These are phyloP conservation scores for Pichia terricola DNA, from an alignment of 1,139 yeast species.

Conservation along the genomic window DNA sequence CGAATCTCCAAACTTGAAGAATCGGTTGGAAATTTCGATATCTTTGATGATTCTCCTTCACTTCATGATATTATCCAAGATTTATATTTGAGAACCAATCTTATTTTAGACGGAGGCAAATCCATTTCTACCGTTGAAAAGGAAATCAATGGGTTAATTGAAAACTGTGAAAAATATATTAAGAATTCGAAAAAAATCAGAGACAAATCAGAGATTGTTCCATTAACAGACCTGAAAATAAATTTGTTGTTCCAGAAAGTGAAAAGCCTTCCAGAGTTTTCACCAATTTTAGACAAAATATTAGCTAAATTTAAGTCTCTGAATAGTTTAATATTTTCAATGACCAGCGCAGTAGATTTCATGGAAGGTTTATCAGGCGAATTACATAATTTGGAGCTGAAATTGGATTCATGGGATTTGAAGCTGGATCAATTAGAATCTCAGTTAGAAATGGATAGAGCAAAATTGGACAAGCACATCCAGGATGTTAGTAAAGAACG, in stretches of 20 bases:
- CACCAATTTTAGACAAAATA: conserved; percentile 11
- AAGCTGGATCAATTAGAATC: conserved; percentile 14
- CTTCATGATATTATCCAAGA: conserved; percentile 20
- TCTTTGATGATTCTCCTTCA: conserved; percentile 5
- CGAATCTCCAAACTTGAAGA: conserved; percentile 15
- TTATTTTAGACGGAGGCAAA: conserved; percentile 13
- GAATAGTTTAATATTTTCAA: conserved; percentile 10
- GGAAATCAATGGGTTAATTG: conserved; percentile 10
- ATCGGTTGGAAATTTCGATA: conserved; percentile 5
- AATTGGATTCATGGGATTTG: conserved; percentile 15
- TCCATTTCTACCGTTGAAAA: conserved; percentile 10
- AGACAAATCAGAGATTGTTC: conserved; percentile 7
- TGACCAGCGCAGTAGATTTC: conserved; percentile 9
- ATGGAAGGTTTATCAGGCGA: conserved; percentile 12
- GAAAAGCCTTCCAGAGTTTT: conserved; percentile 13
- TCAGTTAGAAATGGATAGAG: conserved; percentile 5
- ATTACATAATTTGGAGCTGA: conserved; percentile 11
- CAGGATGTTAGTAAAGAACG: conserved; percentile 6
- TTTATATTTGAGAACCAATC: conserved; percentile 15
- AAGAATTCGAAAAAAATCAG: conserved; percentile 10
- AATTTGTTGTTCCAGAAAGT: conserved; percentile 14
- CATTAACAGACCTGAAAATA: conserved; percentile 16
- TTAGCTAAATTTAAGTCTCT: conserved; percentile 14
- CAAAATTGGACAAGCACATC: conserved; percentile 5
- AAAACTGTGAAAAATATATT: conserved; percentile 9